phyloP scores from a whole-genome alignment of 305 asterid genomes.

The Solanum aculeatissimum region DNA sequence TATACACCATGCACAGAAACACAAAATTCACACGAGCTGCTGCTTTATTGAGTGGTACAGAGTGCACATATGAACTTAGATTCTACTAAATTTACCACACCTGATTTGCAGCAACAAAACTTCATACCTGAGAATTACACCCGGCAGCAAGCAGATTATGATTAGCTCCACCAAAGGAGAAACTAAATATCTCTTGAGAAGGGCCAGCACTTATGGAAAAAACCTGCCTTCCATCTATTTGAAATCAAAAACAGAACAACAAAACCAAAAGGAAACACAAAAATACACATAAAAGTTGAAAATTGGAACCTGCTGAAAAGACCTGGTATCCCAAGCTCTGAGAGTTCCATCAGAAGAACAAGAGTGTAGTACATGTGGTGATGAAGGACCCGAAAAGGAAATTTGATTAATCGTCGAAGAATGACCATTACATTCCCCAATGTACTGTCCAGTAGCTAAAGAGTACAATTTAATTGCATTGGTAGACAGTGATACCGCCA shows the following conservation, averaged over 20 bases:
- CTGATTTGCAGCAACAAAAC: not conserved
- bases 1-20: not conserved
- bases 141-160: conserved; percentile 82
- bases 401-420: conserved; percentile 58
- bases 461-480: conserved; percentile 83
- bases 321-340: conserved; percentile 96
- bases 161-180: conserved; percentile 78
- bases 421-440: conserved; percentile 76
- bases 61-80: not conserved
- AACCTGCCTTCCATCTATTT: conserved; percentile 36
- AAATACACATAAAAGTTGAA: not conserved
- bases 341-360: conserved; percentile 75
- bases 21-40: not conserved
- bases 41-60: not conserved
- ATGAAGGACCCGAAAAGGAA: conserved; percentile 44
- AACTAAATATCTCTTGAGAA: conserved; percentile 68
- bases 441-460: conserved; percentile 70
- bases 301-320: conserved; percentile 55
- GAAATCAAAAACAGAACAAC: not conserved
- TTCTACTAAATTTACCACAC: not conserved
- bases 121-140: conserved; percentile 57
- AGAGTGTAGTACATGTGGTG: conserved; percentile 61
- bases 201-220: conserved; percentile 53
- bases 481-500: conserved; percentile 88
- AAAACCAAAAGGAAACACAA: not conserved